A percentile compares a stretch with the other conserved stretches of the same genome.
Evolutionary conservation across 176 grass and related monocot genomes (phyloP).

Genomic region (Raddia guianensis): DNA sequence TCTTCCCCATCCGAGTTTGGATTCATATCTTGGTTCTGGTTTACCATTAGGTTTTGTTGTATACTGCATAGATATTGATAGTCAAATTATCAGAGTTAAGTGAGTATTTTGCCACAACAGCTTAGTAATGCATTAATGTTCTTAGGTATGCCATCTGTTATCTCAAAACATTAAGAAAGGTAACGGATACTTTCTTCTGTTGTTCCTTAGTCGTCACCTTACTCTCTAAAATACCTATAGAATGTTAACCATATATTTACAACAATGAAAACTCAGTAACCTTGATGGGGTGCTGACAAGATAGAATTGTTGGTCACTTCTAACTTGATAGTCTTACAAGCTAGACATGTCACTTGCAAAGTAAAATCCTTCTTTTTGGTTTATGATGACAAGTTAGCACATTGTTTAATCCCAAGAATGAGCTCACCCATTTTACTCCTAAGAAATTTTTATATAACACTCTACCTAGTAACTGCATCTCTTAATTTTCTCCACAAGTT

Average conservation of each 20-base stretch:
- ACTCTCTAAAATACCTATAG: slow-evolving; percentile 28
- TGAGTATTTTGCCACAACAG: no score
- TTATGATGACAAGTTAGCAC: slow-evolving; percentile 66
- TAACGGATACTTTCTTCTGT: slow-evolving; percentile 27
- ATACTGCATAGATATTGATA: no score
- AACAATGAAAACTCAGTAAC: slow-evolving; percentile 25
- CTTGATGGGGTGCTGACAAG: slow-evolving; percentile 43
- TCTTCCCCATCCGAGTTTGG: no score
- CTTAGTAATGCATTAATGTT: background rate
- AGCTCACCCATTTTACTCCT: slow-evolving; percentile 65
- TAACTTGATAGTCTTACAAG: slow-evolving; percentile 38
- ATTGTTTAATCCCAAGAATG: slow-evolving; percentile 63
- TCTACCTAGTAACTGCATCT: slow-evolving; percentile 59
- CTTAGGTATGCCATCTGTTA: slow-evolving; percentile 1
- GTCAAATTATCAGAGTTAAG: no score
- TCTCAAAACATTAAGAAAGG: slow-evolving; percentile 35
- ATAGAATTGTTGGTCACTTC: slow-evolving; percentile 36
- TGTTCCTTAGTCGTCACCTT: background rate
- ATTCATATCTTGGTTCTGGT: no score
- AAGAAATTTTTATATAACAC: slow-evolving; percentile 36
- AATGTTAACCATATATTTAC: slow-evolving; percentile 37
- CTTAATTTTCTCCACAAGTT: slow-evolving; percentile 63
- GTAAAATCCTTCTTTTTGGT: slow-evolving; percentile 73
- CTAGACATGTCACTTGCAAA: slow-evolving; percentile 48
- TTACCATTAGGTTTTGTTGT: no score